phyloP scores from a whole-genome alignment of 139 green algal species.

The Chlorella sp. region DNA sequence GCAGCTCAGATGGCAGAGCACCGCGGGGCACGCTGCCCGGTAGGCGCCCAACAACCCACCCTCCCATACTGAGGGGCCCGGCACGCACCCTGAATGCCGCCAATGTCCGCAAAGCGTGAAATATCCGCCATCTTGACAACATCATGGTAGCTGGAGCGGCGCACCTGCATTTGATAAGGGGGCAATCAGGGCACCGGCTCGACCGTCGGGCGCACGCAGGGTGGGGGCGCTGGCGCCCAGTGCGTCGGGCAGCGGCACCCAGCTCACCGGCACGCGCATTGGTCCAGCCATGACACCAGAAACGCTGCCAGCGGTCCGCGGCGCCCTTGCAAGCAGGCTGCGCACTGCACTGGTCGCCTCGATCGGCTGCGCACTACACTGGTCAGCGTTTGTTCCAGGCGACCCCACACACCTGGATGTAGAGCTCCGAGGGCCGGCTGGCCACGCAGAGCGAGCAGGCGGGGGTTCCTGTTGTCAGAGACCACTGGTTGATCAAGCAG shows the following conservation, averaged over 20 bases:
- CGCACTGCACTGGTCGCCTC: not conserved
- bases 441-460: constrained; percentile 23
- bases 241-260: not conserved
- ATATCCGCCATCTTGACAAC: constrained; percentile 83
- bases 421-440: not conserved
- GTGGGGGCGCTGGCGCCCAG: not conserved
- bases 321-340: not conserved
- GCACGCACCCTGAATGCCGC: constrained; percentile 64
- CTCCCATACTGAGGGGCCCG: not conserved
- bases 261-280: not conserved
- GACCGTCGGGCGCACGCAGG: no score
- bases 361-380: not conserved
- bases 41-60: not conserved
- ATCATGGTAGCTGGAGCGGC: constrained; percentile 84
- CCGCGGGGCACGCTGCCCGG: not conserved
- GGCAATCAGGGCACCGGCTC: no score
- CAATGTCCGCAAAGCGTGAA: constrained; percentile 57
- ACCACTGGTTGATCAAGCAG: not conserved
- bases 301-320: not conserved
- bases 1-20: no score
- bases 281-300: not conserved
- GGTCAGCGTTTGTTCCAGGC: not conserved
- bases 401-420: constrained; percentile 15
- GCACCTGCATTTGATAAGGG: constrained; percentile 62
- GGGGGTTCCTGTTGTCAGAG: not conserved